Evolutionary conservation across 139 green algal species (phyloP), one percentile per base, ranked within the genome.

Genomic region (Chlamydomonas asymmetrica): DNA sequence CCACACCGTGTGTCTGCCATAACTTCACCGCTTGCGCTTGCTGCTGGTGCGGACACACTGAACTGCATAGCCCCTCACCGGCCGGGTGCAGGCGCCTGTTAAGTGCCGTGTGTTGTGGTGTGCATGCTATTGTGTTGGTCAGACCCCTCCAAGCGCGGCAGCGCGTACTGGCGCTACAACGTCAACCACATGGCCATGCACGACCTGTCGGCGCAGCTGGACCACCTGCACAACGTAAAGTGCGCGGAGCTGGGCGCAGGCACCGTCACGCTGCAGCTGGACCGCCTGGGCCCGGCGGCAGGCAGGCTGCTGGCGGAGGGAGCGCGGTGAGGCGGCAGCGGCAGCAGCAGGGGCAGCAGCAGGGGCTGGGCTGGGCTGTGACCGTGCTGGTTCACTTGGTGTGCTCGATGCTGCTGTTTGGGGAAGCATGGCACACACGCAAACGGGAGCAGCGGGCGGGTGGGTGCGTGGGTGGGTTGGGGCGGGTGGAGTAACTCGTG

Each of bases 151-250:
- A 71, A 70, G 29, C 80, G 84, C 38, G 80, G 86, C 13, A 61
- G 79, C 0, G 59, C 63, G 0, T 98, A 98, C 82, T 98, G 93
- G 91, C 41, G 73, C 16, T 98, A 93, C 85, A 92, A 84, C 43
- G 68, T 93, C 31, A 98, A 98, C 70, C 87, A 98, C 78, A 78
- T 97, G 52, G 93, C 80, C 16, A 56, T 91, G 34, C 61, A 88
- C 34, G 93, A 98, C 82, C 71, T 96, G 4, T 68, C 76, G 2
- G 88, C 90, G 13, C 83, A 90, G 79, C 70, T 98, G 5, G 82
- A 96, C 39, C 81, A 86, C 77, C 93, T 98, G 52, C 91, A 98
- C 83, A 75, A 79, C 32, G 59, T 88, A 56, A 98, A 98, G 83
- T 90, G 86, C 61, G 57, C 63, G 20, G 94, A 98, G 82, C 87